Evolutionary conservation across 768 basidiomycete genomes (phyloP).

Genomic region (Clathrus columnatus): DNA sequence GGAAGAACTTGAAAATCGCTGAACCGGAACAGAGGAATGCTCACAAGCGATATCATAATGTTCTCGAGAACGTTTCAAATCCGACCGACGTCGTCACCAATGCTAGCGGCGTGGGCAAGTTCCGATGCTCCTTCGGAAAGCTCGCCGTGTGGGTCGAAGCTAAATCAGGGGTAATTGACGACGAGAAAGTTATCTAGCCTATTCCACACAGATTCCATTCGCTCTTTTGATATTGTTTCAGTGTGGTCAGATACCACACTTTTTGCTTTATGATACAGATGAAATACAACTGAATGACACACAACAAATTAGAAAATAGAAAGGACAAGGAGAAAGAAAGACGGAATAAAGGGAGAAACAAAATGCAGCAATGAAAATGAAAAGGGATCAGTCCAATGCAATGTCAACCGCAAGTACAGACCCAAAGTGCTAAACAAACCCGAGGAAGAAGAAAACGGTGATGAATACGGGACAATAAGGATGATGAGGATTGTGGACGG

Average conservation of each 20-base stretch:
- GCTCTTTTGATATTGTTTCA: too few species aligned
- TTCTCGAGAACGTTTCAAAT: conserved; percentile 2
- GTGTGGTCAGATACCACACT: too few species aligned
- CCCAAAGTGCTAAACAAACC: not conserved
- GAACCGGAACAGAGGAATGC: conserved; percentile 20
- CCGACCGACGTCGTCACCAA: conserved; percentile 1
- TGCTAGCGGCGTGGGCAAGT: conserved; percentile 3
- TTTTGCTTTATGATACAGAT: conserved; percentile 2
- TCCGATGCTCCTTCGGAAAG: conserved; percentile 7
- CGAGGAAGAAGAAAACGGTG: not conserved
- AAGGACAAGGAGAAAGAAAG: too few species aligned
- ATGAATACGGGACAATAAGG: too few species aligned
- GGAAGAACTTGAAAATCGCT: not conserved
- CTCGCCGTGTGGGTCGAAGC: conserved; percentile 12
- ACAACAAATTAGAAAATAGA: too few species aligned
- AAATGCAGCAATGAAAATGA: not conserved
- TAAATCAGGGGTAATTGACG: too few species aligned
- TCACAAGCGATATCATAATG: conserved; percentile 2
- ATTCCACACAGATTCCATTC: too few species aligned
- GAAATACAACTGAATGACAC: not conserved
- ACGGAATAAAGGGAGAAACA: not conserved
- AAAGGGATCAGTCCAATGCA: not conserved
- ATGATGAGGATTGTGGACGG: not conserved
- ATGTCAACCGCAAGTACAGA: not conserved
- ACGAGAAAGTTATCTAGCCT: too few species aligned